phyloP scores from a whole-genome alignment of 1,284 basidiomycete species.

The Heterobasidion annosum region DNA sequence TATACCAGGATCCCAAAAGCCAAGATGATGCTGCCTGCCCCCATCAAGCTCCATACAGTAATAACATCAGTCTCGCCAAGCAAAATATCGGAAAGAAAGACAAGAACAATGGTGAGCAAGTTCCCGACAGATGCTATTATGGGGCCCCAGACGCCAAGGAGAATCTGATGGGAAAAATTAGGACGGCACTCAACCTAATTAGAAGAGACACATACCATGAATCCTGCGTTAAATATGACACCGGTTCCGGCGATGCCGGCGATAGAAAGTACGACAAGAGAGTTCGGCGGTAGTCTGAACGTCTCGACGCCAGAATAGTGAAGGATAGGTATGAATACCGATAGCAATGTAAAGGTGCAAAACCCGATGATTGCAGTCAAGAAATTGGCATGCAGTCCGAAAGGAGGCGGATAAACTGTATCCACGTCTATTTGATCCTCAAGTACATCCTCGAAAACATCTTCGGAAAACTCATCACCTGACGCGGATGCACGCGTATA shows the following conservation, averaged over 20 bases:
- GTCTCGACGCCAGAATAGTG: slow-evolving; percentile 48
- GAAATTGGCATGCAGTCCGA: slow-evolving; percentile 72
- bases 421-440: slow-evolving; percentile 18
- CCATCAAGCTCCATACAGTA: slow-evolving; percentile 56
- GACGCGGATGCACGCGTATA: slow-evolving; percentile 35
- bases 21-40: slow-evolving; percentile 59
- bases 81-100: slow-evolving; percentile 62
- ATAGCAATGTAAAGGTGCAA: slow-evolving; percentile 54
- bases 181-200: slow-evolving; percentile 4
- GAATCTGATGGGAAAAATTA: slow-evolving; percentile 35
- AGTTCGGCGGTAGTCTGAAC: slow-evolving; percentile 50
- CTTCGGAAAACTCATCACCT: slow-evolving; percentile 13
- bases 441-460: slow-evolving; percentile 14
- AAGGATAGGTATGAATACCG: slow-evolving; percentile 64
- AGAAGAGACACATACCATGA: slow-evolving; percentile 45
- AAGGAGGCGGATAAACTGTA: slow-evolving; percentile 46
- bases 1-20: slow-evolving; percentile 69
- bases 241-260: slow-evolving; percentile 56
- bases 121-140: slow-evolving; percentile 78
- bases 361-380: slow-evolving; percentile 63
- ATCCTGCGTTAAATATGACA: slow-evolving; percentile 65
- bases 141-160: slow-evolving; percentile 78
- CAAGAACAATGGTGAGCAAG: slow-evolving; percentile 77
- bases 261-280: slow-evolving; percentile 36
- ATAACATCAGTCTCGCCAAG: slow-evolving; percentile 47